phyloP scores from a whole-genome alignment of 495 filamentous ascomycete genomes.

The Penicillium canariense region DNA sequence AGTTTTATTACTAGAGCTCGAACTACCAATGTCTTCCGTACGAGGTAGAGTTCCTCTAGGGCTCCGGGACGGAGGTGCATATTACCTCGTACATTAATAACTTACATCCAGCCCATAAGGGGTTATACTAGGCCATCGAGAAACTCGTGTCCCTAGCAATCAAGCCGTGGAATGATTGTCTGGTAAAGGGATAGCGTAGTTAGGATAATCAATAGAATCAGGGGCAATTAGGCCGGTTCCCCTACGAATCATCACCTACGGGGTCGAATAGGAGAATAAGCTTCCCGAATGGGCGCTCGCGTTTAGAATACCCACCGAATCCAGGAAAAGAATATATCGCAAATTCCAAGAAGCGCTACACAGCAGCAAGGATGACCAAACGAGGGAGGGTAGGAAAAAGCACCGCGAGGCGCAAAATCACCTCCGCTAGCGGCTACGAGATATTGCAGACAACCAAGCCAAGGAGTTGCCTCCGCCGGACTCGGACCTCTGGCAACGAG shows the following conservation, averaged over 20 bases:
- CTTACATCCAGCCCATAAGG: background rate
- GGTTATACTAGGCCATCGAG: background rate
- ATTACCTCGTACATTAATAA: background rate
- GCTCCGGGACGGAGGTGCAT: background rate
- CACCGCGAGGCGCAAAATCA: background rate
- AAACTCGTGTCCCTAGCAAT: background rate
- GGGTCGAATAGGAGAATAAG: background rate
- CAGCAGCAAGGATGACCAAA: background rate
- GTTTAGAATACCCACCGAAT: background rate
- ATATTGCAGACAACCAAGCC: background rate
- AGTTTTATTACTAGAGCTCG: background rate
- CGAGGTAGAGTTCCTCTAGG: background rate
- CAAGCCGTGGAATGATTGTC: background rate
- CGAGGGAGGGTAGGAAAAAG: background rate
- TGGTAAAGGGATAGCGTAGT: background rate
- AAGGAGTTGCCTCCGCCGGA: background rate
- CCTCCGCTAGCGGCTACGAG: background rate
- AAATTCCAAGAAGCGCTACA: background rate
- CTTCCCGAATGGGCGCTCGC: background rate
- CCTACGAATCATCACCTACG: background rate
- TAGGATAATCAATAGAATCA: background rate
- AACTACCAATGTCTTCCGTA: background rate
- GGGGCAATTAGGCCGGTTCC: background rate
- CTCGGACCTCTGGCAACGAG: background rate
- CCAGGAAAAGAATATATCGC: background rate